Base-by-base conservation (phyloP, 805 yeast species). In the Tetrapisispora namnaoensis region DNA sequence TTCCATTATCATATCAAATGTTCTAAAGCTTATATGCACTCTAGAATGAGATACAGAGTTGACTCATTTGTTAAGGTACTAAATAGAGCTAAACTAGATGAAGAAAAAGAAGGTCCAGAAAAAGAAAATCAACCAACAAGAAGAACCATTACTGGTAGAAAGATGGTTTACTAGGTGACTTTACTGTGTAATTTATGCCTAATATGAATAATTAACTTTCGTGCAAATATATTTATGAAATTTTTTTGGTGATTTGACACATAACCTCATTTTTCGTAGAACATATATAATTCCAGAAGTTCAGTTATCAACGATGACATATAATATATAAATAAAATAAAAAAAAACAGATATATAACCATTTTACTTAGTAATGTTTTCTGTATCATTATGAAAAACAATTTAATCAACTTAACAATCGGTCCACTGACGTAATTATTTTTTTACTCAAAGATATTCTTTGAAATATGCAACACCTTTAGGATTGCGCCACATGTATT, bases 1-100 rank as follows among this genome's bases (percentile, higher is more conserved):
- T 93, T 93, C 83, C 99, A 93, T 68, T 93, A 91, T 70, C 99
- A 93, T 66, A 93, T 93, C 73, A 93, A 93, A 71, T 91, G 97
- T 68, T 89, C 96, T 52, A 93, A 93, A 75, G 98, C 99, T 35
- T 93, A 86, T 70, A 82, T 93, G 83, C 99, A 93, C 69, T 88
- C 96, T 46, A 83, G 99, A 75, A 93, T 93, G 99, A 81, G 99
- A 69, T 87, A 75, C 70, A 79, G 99, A 61, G 98, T 93, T 22
- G 82, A 85, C 57, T 93, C 95, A 60, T 93, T 90, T 73, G 78
- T 90, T 64, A 93, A 93, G 75, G 91, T 93, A 32, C 80, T 93
- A 70, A 93, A 93, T 72, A 79, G 99, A 63, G 99, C 99, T 30
- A 89, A 90, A 70, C 91, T 96, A 27, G 99, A 93, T 60, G 85